Conservation (phyloP, 441 rosid genomes). For the Cnidoscolus chayamansa region DNA sequence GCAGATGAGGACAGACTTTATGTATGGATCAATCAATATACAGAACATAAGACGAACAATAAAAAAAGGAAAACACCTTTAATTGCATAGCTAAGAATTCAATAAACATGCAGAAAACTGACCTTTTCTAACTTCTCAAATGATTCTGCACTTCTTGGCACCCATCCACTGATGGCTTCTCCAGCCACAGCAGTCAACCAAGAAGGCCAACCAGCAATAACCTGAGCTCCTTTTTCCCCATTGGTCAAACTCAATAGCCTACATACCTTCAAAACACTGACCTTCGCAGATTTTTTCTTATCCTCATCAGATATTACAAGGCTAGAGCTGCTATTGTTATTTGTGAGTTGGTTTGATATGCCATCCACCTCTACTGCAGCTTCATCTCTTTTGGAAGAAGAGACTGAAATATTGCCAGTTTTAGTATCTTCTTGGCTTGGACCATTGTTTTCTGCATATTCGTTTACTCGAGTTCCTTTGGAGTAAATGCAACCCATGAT, state of each 20-base stretch:
- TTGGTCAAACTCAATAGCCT: constrained; percentile 42
- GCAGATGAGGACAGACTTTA: too few relatives aligned
- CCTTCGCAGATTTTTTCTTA: constrained; percentile 35
- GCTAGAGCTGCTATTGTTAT: constrained; percentile 24
- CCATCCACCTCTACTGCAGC: constrained; percentile 37
- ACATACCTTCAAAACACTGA: constrained; percentile 32
- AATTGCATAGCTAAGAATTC: background rate
- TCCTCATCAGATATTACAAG: constrained; percentile 38
- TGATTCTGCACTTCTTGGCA: constrained; percentile 79
- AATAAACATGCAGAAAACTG: constrained; percentile 10
- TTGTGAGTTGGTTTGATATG: constrained; percentile 32
- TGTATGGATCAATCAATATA: background rate
- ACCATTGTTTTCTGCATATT: constrained; percentile 3
- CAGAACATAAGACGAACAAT: background rate
- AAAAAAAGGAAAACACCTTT: background rate
- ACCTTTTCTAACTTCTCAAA: constrained; percentile 95
- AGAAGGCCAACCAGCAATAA: constrained; percentile 93
- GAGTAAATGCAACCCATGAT: constrained; percentile 90
- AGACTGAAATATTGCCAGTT: constrained; percentile 35
- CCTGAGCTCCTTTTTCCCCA: constrained; percentile 67
- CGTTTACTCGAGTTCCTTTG: constrained; percentile 56
- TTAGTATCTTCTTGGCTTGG: constrained; percentile 24
- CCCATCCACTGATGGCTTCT: constrained; percentile 91
- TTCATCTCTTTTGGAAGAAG: constrained; percentile 40
- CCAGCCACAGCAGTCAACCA: constrained; percentile 89